These are phyloP conservation scores for Ottelia alismoides DNA, from an alignment of 106 monocot species.

Conservation along the genomic window DNA sequence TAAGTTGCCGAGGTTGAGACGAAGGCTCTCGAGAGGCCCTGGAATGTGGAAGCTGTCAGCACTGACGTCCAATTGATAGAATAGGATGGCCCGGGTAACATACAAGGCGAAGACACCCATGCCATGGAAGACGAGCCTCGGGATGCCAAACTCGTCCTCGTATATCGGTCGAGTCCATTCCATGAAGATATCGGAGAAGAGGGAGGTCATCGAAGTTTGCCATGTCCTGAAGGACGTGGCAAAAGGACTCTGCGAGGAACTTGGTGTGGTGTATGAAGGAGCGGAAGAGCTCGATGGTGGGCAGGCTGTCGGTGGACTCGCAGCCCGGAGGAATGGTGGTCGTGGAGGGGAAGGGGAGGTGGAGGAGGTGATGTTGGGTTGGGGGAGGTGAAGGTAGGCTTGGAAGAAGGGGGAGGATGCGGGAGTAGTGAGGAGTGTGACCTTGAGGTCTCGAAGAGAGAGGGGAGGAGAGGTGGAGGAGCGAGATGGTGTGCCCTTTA, in stretches of 20 bases:
- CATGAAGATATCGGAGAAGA: constrained; percentile 29
- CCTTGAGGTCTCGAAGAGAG: constrained; percentile 14
- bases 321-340: constrained; percentile 4
- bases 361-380: constrained; percentile 7
- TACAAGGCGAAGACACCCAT: constrained; percentile 31
- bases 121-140: constrained; percentile 40
- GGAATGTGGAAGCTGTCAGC: constrained; percentile 12
- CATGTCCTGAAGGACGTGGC: neutral
- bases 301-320: constrained; percentile 27
- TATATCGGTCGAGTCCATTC: constrained; percentile 18
- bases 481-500: constrained; percentile 57
- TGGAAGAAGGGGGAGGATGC: constrained; percentile 28
- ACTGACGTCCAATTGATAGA: neutral
- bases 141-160: constrained; percentile 11
- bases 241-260: constrained; percentile 6
- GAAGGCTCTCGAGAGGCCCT: constrained; percentile 6
- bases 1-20: constrained; percentile 10
- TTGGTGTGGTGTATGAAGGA: neutral
- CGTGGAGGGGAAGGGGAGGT: constrained; percentile 12
- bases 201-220: neutral
- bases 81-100: constrained; percentile 10
- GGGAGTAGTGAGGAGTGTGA: constrained; percentile 38
- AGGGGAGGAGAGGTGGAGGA: constrained; percentile 37
- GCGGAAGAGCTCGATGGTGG: constrained; percentile 11
- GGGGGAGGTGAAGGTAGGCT: constrained; percentile 4